phyloP scores from a whole-genome alignment of 306 rosid genomes.

The Pueraria montana region DNA sequence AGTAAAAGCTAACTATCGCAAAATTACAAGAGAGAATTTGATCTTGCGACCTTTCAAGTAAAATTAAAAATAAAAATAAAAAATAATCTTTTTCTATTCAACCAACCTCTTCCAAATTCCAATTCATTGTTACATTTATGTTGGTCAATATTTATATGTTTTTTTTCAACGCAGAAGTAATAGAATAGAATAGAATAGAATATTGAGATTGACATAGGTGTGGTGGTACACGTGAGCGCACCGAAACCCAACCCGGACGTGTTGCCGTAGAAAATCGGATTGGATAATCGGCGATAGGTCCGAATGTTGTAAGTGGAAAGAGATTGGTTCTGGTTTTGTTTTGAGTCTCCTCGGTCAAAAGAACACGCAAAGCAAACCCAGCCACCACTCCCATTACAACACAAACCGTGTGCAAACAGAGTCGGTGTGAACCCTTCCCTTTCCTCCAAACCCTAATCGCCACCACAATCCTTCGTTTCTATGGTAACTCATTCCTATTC shows the following conservation, averaged over 20 bases:
- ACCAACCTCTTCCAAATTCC: too few species aligned
- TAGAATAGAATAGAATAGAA: too few species aligned
- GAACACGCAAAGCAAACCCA: slow-evolving; percentile 55
- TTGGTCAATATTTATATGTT: too few species aligned
- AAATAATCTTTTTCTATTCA: too few species aligned
- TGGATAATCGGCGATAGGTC: slow-evolving; percentile 77
- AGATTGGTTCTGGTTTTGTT: slow-evolving; percentile 66
- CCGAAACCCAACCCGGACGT: slow-evolving; percentile 76
- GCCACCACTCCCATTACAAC: slow-evolving; percentile 4
- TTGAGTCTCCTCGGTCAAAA: slow-evolving; percentile 69
- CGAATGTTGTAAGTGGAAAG: slow-evolving; percentile 66
- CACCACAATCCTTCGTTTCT: slow-evolving; percentile 22
- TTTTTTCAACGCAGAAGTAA: too few species aligned
- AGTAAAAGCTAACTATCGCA: too few species aligned
- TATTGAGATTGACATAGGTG: background rate
- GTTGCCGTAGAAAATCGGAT: slow-evolving; percentile 61
- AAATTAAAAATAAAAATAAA: too few species aligned
- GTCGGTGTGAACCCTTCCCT: slow-evolving; percentile 54
- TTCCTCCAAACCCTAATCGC: slow-evolving; percentile 53
- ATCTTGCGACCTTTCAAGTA: too few species aligned
- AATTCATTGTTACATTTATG: too few species aligned
- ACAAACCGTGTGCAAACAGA: slow-evolving; percentile 38
- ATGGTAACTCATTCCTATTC: background rate
- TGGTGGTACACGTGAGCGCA: slow-evolving; percentile 52
- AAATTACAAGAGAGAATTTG: too few species aligned